Base-by-base conservation (phyloP, 225 moss, liverwort and hornwort species). In the Rhytidiadelphus loreus region DNA sequence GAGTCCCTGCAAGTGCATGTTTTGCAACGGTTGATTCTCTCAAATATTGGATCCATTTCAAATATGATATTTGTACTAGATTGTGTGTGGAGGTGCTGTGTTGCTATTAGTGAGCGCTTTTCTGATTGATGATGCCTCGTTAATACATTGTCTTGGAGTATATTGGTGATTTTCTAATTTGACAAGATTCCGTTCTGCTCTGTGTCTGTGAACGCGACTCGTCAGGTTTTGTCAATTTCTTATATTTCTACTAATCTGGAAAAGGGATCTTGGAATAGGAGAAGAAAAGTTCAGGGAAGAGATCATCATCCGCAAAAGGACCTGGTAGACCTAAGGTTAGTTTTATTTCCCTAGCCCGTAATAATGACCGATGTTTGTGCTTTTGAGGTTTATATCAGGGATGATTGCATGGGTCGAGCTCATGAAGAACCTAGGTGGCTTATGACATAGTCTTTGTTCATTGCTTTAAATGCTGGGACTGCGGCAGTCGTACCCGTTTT, bases 261-360 rank as follows among this genome's bases (percentile, higher is more conserved):
- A 24, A 68, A 81, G 65, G 76, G 68, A 83, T 63, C 66, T 66
- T 87, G 87, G 85, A 88, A 83, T 46, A 93, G 93, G 88, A 90
- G 90, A 91, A 86, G 86, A 93, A 91, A 85, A 93, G 81, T 82
- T 80, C 90, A 72, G 91, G 90, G 69, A 93, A 91, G 87, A 87
- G 81, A 44, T 88, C 90, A 63, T 91, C 91, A 70, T 86, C 86
- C 71, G 80, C 37, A n/a, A 93, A 90, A 69, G 80, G 81, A 65
- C 90, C 90, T 70, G 91, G 93, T 81, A 90, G 90, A 88, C 91
- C 90, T n/a, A 93, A 93, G 93, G 93, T 93, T 63, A 86, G 88
- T 86, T 81, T 81, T 33, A 35, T 86, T 63, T 71, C 56, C 89
- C 55, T 62, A 37, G 35, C 72, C 55, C 62, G 26, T 48, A 48